Evolutionary conservation across 306 rosid genomes (phyloP), one percentile per base, ranked within the genome.

Genomic region (Glycine soja): DNA sequence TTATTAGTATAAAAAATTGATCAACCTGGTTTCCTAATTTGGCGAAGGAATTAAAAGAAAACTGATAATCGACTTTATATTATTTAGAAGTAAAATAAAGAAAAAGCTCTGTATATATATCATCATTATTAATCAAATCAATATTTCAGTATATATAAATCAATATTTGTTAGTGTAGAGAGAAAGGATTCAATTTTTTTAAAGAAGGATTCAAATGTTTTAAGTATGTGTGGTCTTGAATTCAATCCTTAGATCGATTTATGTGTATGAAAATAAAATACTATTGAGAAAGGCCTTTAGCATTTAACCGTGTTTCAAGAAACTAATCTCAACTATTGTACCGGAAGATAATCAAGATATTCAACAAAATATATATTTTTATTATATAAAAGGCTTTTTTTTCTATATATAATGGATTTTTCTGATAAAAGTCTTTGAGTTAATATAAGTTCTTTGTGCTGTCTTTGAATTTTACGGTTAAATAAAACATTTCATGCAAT

Each of bases 81-180:
- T 61, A 61, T 61, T 58, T 58, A 61, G 67, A 24, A 61, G 43
- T 61, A 61, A 61, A 61, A 24, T 61, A 24, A 30, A 24, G 8
- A 61, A 61, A 58, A 61, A 38, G 1, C 7, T 3, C 7, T 38
- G 6, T 38, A 38, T 5, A 38, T 38, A 38, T 5, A 38, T 38
- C 0, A 38, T 38, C 43, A 24, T 24, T 24, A 24, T 24, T 24
- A 24, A 24, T 24, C 2, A 24, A 24, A 24, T 24, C 30, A 24
- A 24, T 24, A 24, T 24, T 24, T 24, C 30, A 24, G 30, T 1
- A 24, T 24, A 24, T 24, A 24, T 24, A 24, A 24, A 1, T 24
- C 30, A 24, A 24, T 24, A 24, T 24, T 24, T 24, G 30, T 24
- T 24, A 24, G 30, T 24, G 30, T 24, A 24, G 30, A 24, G 30